Percentiles rank a stretch among this genome's conserved stretches.
Evolutionary conservation across 768 basidiomycete species (phyloP).

Genomic region (Auricularia sp.): DNA sequence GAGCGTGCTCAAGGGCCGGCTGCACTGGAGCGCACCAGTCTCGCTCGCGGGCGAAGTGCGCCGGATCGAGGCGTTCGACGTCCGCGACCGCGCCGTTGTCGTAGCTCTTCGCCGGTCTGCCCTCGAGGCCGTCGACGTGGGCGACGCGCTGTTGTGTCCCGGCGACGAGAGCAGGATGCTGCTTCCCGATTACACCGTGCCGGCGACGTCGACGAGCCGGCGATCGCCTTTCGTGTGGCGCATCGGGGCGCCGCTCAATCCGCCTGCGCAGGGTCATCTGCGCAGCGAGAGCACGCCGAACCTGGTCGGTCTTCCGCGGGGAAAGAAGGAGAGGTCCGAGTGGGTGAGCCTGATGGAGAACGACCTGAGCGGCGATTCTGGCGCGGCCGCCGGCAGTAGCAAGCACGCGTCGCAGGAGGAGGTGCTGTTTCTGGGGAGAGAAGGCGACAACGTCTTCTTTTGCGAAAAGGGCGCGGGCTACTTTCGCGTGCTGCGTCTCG

Average conservation of each 20-base stretch:
- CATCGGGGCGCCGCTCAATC: constrained; percentile 57
- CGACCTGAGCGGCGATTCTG: neutral
- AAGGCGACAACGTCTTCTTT: constrained; percentile 66
- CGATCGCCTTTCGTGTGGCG: constrained; percentile 74
- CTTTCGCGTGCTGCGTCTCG: constrained; percentile 67
- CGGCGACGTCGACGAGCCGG: constrained; percentile 51
- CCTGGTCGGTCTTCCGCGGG: neutral
- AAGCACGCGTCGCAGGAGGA: constrained; percentile 36
- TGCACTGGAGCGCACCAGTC: constrained; percentile 69
- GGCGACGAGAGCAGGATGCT: constrained; percentile 68
- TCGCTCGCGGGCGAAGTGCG: constrained; percentile 72
- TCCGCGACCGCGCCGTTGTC: constrained; percentile 62
- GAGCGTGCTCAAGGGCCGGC: constrained; percentile 71
- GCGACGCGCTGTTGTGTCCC: constrained; percentile 69
- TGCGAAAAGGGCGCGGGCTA: constrained; percentile 67
- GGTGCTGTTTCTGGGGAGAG: constrained; percentile 72
- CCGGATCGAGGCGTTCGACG: constrained; percentile 74
- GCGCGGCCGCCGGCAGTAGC: neutral
- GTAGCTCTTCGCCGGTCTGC: constrained; percentile 84
- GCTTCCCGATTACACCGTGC: constrained; percentile 62
- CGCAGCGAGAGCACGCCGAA: constrained; percentile 2
- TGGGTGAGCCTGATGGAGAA: neutral
- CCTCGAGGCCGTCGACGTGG: constrained; percentile 68
- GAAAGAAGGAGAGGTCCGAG: neutral
- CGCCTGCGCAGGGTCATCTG: neutral